phyloP scores from a whole-genome alignment of 768 basidiomycete genomes.

The Naganishia vishniacii region DNA sequence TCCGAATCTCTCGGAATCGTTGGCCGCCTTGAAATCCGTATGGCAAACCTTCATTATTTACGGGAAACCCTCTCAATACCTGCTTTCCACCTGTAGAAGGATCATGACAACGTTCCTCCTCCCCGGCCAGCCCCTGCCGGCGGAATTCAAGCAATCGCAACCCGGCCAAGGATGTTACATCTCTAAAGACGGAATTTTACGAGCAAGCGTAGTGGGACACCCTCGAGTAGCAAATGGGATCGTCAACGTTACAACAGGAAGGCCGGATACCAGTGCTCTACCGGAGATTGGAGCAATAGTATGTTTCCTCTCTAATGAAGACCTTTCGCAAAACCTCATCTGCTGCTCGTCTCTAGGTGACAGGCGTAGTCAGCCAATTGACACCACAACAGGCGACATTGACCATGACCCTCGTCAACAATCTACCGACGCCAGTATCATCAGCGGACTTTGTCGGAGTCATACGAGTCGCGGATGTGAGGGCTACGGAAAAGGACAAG shows the following conservation, averaged over 20 bases:
- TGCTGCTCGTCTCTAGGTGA: background rate
- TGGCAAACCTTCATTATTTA: too few relatives aligned
- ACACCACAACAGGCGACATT: slow-evolving; percentile 48
- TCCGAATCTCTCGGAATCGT: too few relatives aligned
- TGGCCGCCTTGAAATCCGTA: too few relatives aligned
- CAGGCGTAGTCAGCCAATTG: slow-evolving; percentile 43
- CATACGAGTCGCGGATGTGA: slow-evolving; percentile 46
- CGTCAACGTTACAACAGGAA: slow-evolving; percentile 39
- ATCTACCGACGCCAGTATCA: slow-evolving; percentile 43
- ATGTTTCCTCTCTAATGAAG: slow-evolving; percentile 10
- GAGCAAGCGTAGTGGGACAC: slow-evolving; percentile 41
- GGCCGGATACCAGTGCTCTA: slow-evolving; percentile 36
- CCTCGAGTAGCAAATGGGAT: slow-evolving; percentile 38
- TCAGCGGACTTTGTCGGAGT: slow-evolving; percentile 48
- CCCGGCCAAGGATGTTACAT: slow-evolving; percentile 43
- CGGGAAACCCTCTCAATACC: too few relatives aligned
- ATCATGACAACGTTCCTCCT: slow-evolving; percentile 29
- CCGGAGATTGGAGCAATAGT: slow-evolving; percentile 45
- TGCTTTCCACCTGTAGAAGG: too few relatives aligned
- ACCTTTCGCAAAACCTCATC: slow-evolving; percentile 3
- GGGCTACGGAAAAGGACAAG: slow-evolving; percentile 35
- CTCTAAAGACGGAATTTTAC: slow-evolving; percentile 34
- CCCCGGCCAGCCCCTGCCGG: slow-evolving; percentile 45
- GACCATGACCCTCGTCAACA: slow-evolving; percentile 42
- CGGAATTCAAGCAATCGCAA: slow-evolving; percentile 33